Evolutionary conservation across 352 stramenopile genomes (phyloP).

Genomic region (Phytophthora europaea): DNA sequence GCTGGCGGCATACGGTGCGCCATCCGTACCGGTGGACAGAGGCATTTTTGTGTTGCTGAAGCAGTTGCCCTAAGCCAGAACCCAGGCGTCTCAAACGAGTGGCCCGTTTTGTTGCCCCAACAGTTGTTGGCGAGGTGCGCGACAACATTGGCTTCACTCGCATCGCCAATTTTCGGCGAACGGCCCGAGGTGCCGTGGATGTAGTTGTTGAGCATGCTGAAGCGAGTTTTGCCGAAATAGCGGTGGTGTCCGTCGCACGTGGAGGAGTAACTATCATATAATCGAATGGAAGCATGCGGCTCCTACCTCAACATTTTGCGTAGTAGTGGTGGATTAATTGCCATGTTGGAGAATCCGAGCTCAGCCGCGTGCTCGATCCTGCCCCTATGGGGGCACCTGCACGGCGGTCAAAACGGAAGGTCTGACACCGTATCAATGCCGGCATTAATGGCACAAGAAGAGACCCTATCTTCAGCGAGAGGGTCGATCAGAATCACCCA

Average conservation of each 20-base stretch:
- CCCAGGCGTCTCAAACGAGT: slow-evolving; percentile 41
- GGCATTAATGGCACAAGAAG: background rate
- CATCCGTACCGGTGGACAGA: too few species aligned
- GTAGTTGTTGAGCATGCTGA: slow-evolving; percentile 46
- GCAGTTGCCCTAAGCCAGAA: too few species aligned
- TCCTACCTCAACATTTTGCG: slow-evolving; percentile 1
- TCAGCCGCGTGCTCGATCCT: background rate
- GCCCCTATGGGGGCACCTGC: background rate
- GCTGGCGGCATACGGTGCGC: too few species aligned
- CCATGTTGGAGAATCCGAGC: background rate
- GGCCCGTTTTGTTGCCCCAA: slow-evolving; percentile 45
- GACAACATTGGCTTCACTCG: slow-evolving; percentile 26
- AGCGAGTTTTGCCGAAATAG: slow-evolving; percentile 26
- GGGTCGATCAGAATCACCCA: background rate
- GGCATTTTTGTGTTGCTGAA: too few species aligned
- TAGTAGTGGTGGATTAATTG: slow-evolving; percentile 10
- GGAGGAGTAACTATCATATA: too few species aligned
- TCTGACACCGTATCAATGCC: background rate
- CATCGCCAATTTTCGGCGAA: slow-evolving; percentile 28
- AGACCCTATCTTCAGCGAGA: background rate
- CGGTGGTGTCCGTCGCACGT: slow-evolving; percentile 57
- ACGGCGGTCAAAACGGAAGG: background rate
- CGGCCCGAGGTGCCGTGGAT: slow-evolving; percentile 46
- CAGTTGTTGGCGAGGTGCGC: slow-evolving; percentile 53
- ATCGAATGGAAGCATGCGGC: background rate